Evolutionary conservation across 495 filamentous ascomycete genomes (phyloP).

Genomic region (Sordaria brevicollis): DNA sequence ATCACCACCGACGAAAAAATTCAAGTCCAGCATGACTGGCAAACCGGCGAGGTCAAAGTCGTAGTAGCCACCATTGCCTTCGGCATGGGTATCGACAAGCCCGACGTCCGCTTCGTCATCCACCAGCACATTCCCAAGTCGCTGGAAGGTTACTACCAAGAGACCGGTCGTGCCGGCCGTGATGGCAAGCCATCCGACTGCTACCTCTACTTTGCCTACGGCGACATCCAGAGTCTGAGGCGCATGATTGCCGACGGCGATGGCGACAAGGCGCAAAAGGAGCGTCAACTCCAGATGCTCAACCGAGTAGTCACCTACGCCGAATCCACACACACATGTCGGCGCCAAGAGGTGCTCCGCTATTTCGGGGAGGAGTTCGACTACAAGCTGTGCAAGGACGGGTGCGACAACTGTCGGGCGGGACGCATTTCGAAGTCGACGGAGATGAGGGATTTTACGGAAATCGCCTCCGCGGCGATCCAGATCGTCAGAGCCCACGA

Average conservation of each 20-base stretch:
- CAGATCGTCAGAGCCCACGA: conserved; percentile 49
- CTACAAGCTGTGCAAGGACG: conserved; percentile 53
- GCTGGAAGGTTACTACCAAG: conserved; percentile 97
- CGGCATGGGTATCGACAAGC: conserved; percentile 98
- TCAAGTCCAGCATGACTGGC: conserved; percentile 69
- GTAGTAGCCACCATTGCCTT: conserved; percentile 99
- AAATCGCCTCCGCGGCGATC: conserved; percentile 59
- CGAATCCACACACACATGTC: conserved; percentile 77
- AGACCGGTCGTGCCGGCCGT: conserved; percentile 87
- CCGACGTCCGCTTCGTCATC: conserved; percentile 90
- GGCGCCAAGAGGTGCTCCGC: conserved; percentile 73
- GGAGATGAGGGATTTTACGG: conserved; percentile 62
- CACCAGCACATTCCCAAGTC: conserved; percentile 88
- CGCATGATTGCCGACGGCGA: conserved; percentile 74
- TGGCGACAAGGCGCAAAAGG: conserved; percentile 63
- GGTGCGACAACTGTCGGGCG: conserved; percentile 82
- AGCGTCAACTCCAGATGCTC: conserved; percentile 75
- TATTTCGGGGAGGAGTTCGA: conserved; percentile 87
- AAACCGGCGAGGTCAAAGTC: conserved; percentile 64
- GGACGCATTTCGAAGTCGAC: conserved; percentile 40
- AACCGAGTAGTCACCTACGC: conserved; percentile 74
- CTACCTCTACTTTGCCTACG: conserved; percentile 78
- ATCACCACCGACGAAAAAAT: conserved; percentile 55
- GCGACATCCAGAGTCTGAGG: conserved; percentile 51
- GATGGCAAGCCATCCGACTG: conserved; percentile 83